These are phyloP conservation scores for Colletotrichum sp. DNA, from an alignment of 2,329 filamentous ascomycete genomes.

Conservation along the genomic window DNA sequence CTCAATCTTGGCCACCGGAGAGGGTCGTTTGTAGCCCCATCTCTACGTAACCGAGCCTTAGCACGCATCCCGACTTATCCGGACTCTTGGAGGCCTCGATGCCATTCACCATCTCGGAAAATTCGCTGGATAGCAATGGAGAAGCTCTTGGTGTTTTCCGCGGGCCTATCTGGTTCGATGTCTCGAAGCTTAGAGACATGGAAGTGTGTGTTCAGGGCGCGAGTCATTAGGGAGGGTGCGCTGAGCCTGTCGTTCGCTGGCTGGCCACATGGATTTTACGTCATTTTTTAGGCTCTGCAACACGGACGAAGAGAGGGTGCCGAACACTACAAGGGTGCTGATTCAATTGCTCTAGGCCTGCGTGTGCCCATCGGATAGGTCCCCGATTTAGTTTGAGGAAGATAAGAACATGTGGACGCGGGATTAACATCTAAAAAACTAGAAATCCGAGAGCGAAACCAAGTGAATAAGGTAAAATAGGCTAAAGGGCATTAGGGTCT, in stretches of 20 bases:
- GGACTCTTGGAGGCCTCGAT: neutral
- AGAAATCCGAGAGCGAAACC: neutral
- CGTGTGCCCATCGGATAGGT: neutral
- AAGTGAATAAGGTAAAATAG: neutral
- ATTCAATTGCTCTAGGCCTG: neutral
- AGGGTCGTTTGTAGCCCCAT: neutral
- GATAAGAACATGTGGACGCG: neutral
- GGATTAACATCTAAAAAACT: neutral
- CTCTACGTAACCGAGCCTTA: slow-evolving; percentile 15
- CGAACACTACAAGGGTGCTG: neutral
- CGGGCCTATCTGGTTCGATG: neutral
- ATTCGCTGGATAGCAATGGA: neutral
- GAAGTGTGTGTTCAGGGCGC: neutral
- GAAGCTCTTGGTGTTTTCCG: neutral
- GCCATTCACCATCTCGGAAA: neutral
- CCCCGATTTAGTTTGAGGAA: neutral
- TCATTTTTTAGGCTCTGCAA: neutral
- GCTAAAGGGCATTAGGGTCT: neutral
- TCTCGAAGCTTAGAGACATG: neutral
- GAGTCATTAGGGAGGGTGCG: neutral
- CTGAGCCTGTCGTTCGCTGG: neutral
- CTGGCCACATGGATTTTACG: neutral
- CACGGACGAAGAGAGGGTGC: neutral
- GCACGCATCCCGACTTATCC: slow-evolving; percentile 17
- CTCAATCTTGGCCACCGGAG: slow-evolving; percentile 9